Conservation (phyloP, 176 grass and related monocot genomes). For the sorghum (Sorghum bicolor) region DNA sequence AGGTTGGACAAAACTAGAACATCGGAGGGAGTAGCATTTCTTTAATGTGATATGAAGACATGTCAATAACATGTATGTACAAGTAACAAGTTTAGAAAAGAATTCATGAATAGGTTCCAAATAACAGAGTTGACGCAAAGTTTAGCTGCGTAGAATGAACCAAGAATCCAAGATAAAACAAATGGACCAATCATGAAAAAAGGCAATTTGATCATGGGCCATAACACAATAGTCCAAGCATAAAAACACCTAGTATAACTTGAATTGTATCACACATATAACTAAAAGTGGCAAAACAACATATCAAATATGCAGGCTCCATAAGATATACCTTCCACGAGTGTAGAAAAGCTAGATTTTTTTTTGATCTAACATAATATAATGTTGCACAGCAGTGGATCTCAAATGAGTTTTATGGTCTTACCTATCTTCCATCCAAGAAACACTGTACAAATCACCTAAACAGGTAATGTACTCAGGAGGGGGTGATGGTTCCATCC, state of each 20-base stretch:
- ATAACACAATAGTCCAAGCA: not conserved
- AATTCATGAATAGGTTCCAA: not conserved
- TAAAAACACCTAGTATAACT: not conserved
- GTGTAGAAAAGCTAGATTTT: not conserved
- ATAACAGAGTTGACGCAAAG: not conserved
- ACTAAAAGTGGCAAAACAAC: not conserved
- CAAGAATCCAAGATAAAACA: not conserved
- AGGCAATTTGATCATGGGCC: not conserved
- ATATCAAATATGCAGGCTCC: not conserved
- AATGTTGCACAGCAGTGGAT: not conserved
- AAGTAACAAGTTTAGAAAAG: not conserved
- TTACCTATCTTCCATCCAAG: constrained; percentile 99
- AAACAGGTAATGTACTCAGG: constrained; percentile 71
- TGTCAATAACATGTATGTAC: not conserved
- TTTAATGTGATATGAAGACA: not conserved
- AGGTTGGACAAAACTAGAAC: not conserved
- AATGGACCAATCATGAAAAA: not conserved
- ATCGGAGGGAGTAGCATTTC: not conserved
- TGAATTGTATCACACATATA: not conserved
- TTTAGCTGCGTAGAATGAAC: not conserved
- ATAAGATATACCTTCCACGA: constrained; percentile 18
- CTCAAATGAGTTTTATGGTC: constrained; percentile 17
- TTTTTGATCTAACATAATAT: not conserved
- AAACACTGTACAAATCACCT: constrained; percentile 86
- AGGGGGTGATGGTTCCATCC: constrained; percentile 58